Evolutionary conservation across 441 rosid genomes (phyloP).

Genomic region (Manihot esculenta): DNA sequence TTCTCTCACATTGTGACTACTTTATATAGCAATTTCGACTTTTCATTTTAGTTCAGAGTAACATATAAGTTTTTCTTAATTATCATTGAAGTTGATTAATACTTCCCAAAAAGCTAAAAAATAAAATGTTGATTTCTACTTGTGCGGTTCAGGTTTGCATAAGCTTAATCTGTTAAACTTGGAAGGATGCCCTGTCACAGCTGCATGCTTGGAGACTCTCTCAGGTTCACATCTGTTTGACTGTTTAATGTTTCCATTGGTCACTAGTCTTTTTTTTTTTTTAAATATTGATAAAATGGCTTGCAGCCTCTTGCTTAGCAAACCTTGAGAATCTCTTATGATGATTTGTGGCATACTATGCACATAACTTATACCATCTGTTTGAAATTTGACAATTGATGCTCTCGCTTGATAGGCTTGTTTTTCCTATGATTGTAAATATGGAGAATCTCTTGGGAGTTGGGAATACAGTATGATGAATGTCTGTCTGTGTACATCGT

Average conservation of each 20-base stretch:
- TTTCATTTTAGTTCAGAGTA: neutral
- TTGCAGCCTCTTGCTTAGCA: neutral
- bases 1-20: neutral
- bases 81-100: neutral
- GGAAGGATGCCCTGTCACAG: constrained; percentile 79
- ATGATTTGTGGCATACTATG: neutral
- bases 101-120: neutral
- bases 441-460: neutral
- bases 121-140: neutral
- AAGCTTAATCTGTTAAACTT: constrained; percentile 65
- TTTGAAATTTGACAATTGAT: neutral
- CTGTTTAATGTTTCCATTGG: neutral
- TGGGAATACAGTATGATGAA: neutral
- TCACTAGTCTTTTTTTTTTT: too few species aligned
- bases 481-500: neutral
- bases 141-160: constrained; percentile 49
- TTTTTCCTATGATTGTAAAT: neutral
- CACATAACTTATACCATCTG: neutral
- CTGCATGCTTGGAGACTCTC: constrained; percentile 68
- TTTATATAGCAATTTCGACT: neutral
- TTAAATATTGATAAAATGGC: neutral
- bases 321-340: neutral
- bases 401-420: neutral
- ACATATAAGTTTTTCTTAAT: neutral
- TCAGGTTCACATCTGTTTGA: constrained; percentile 43